phyloP scores from a whole-genome alignment of 208 protist genomes.

The Endotrypanum monterogeii region DNA sequence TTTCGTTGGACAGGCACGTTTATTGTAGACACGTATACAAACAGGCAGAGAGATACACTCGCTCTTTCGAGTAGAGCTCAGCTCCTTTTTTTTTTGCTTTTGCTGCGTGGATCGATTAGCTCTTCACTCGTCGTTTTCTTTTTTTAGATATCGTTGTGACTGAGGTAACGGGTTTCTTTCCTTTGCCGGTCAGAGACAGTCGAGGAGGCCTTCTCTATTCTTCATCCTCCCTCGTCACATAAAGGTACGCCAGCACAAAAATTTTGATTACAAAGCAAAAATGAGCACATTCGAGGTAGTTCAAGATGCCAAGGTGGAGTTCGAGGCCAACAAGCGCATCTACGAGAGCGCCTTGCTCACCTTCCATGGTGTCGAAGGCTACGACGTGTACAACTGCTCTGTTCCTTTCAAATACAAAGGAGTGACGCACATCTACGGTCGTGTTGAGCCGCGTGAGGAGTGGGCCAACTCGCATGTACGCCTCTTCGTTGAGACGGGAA shows the following conservation, averaged over 20 bases:
- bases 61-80: too few species aligned
- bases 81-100: too few species aligned
- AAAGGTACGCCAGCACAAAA: neutral
- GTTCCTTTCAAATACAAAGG: conserved; percentile 42
- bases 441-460: conserved; percentile 35
- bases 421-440: conserved; percentile 41
- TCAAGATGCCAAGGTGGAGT: conserved; percentile 20
- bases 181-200: too few species aligned
- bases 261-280: neutral
- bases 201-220: too few species aligned
- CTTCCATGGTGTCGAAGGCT: conserved; percentile 44
- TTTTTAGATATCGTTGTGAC: neutral
- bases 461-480: conserved; percentile 44
- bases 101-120: neutral
- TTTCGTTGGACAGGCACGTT: too few species aligned
- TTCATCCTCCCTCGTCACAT: too few species aligned
- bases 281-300: neutral
- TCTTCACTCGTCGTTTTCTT: neutral
- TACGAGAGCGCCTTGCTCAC: conserved; percentile 42
- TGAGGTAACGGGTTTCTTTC: too few species aligned
- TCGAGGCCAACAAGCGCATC: conserved; percentile 26
- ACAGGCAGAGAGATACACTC: neutral
- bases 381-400: conserved; percentile 56
- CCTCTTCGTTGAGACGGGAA: conserved; percentile 47
- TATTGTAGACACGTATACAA: neutral